phyloP scores from a whole-genome alignment of 805 yeast genomes.

The Lipomyces kockii region DNA sequence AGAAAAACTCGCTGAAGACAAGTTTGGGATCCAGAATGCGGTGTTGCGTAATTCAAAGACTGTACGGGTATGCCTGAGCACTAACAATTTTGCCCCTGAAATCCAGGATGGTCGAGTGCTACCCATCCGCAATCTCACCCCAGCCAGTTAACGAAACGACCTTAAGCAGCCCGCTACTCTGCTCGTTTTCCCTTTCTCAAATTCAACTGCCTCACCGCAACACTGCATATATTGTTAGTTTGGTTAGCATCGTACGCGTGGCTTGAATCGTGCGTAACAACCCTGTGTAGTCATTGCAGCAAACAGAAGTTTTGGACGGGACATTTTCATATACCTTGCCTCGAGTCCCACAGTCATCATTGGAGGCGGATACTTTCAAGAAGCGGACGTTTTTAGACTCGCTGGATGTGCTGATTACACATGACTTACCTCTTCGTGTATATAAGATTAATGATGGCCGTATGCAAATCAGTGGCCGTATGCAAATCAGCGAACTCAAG shows the following conservation, averaged over 20 bases:
- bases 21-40: too few species aligned
- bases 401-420: not conserved
- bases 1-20: too few species aligned
- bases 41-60: too few species aligned
- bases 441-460: slow-evolving; percentile 1
- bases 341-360: not conserved
- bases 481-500: slow-evolving; percentile 3
- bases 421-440: not conserved
- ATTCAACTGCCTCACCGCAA: too few species aligned
- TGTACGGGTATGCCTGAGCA: too few species aligned
- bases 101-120: too few species aligned
- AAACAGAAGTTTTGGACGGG: slow-evolving; percentile 3
- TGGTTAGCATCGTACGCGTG: not conserved
- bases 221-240: not conserved
- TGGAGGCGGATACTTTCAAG: slow-evolving; percentile 3
- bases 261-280: too few species aligned
- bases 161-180: too few species aligned
- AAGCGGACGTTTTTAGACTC: not conserved
- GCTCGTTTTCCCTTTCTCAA: too few species aligned
- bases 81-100: too few species aligned
- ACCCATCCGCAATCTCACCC: too few species aligned
- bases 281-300: not conserved
- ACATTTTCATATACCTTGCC: slow-evolving; percentile 4
- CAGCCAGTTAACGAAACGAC: too few species aligned
- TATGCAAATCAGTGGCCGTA: not conserved